Evolutionary conservation across 2,329 filamentous ascomycete species (phyloP).

Genomic region (Lasiodiplodia citricola): DNA sequence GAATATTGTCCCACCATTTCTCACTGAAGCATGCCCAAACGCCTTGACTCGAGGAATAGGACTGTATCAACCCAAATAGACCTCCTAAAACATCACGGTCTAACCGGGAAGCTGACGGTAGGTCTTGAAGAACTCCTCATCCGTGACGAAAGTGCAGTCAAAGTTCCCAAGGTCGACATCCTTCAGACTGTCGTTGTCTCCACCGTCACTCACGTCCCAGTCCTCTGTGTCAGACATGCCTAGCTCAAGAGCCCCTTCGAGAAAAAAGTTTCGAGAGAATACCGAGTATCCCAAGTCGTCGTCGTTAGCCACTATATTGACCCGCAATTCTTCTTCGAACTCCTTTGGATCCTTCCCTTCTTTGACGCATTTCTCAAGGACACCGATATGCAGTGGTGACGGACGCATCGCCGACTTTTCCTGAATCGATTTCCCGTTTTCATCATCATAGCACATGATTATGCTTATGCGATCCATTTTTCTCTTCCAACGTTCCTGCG

Average conservation of each 20-base stretch:
- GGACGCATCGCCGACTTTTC: no score
- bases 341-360: no score
- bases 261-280: background rate
- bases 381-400: no score
- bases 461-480: background rate
- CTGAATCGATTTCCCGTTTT: no score
- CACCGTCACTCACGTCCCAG: background rate
- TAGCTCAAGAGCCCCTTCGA: background rate
- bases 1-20: no score
- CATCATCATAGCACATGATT: no score
- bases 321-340: no score
- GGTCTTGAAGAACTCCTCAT: background rate
- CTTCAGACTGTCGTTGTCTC: conserved; percentile 4
- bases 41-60: no score
- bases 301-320: background rate
- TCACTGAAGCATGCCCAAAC: no score
- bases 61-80: no score
- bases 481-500: background rate
- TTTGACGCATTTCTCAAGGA: no score
- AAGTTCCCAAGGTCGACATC: background rate
- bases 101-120: background rate
- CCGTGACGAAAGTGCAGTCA: background rate
- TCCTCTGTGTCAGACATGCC: background rate
- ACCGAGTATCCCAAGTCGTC: background rate
- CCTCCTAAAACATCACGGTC: background rate